Evolutionary conservation across 1,284 basidiomycete genomes (phyloP).

Genomic region (Coniferiporia sulphurascens): DNA sequence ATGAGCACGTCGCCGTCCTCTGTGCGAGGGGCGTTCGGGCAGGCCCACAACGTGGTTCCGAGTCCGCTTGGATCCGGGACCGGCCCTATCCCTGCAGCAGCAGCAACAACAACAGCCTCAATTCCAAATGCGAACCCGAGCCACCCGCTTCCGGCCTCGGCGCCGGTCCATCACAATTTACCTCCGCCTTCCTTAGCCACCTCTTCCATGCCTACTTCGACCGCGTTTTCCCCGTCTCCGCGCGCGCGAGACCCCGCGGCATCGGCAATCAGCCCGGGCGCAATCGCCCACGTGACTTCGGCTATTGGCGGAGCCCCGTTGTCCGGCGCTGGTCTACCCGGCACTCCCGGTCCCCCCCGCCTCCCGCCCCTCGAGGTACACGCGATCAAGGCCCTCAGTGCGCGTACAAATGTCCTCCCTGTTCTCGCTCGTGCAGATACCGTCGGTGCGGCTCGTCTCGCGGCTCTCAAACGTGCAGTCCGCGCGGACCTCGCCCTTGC

Average conservation of each 20-base stretch:
- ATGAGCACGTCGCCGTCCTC: not conserved
- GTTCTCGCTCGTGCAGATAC: slow-evolving; percentile 91
- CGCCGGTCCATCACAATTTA: not conserved
- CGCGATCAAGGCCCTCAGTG: slow-evolving; percentile 85
- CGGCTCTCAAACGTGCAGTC: slow-evolving; percentile 70
- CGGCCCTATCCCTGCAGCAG: no score
- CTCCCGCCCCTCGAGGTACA: slow-evolving; percentile 75
- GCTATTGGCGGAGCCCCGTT: no score
- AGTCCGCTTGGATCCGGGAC: no score
- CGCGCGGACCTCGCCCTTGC: slow-evolving; percentile 71
- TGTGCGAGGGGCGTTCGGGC: no score
- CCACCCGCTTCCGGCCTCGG: not conserved
- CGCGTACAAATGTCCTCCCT: slow-evolving; percentile 92
- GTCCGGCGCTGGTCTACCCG: not conserved
- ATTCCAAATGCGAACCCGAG: not conserved
- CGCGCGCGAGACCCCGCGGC: no score
- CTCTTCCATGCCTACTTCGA: not conserved
- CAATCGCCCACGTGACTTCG: no score
- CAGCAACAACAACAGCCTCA: not conserved
- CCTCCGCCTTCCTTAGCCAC: not conserved
- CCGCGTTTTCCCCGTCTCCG: not conserved
- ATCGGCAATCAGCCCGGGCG: not conserved
- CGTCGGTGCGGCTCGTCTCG: slow-evolving; percentile 83
- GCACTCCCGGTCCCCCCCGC: slow-evolving; percentile 20
- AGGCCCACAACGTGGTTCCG: no score